phyloP scores from a whole-genome alignment of 495 filamentous ascomycete genomes.

The Hypoxylon perforatum region DNA sequence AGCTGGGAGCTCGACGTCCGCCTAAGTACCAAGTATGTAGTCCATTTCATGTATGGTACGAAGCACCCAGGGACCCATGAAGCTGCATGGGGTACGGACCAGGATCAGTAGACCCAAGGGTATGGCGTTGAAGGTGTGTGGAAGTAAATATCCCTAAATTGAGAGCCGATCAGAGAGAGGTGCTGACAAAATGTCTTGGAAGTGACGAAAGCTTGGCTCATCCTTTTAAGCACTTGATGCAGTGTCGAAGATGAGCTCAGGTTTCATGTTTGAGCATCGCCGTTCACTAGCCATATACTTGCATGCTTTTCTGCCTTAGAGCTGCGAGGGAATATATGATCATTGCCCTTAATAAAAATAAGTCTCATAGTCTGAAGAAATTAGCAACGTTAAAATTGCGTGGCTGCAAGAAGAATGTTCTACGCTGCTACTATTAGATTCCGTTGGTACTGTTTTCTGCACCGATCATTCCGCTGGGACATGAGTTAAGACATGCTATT shows the following conservation, averaged over 20 bases:
- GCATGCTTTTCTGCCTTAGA: no score
- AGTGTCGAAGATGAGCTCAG: conserved; percentile 8
- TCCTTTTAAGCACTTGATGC: conserved; percentile 11
- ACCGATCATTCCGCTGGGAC: conserved; percentile 12
- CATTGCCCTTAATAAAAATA: no score
- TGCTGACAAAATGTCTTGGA: conserved; percentile 13
- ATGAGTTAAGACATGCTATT: background rate
- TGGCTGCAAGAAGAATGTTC: background rate
- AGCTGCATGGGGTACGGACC: conserved; percentile 35
- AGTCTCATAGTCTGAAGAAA: no score
- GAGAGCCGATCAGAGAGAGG: conserved; percentile 19
- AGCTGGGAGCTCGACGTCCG: conserved; percentile 13
- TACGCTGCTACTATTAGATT: background rate
- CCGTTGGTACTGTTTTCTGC: conserved; percentile 4
- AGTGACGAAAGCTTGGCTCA: conserved; percentile 27
- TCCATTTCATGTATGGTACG: conserved; percentile 30
- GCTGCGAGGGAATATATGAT: no score
- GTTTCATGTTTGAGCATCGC: background rate
- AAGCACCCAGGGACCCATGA: conserved; percentile 27
- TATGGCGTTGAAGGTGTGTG: conserved; percentile 37
- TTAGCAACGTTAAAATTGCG: no score
- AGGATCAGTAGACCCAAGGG: conserved; percentile 38
- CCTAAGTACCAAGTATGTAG: conserved; percentile 28
- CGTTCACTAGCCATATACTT: no score
- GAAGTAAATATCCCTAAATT: conserved; percentile 39